phyloP scores from a whole-genome alignment of 805 yeast genomes.

The Saturnispora ahearnii region DNA sequence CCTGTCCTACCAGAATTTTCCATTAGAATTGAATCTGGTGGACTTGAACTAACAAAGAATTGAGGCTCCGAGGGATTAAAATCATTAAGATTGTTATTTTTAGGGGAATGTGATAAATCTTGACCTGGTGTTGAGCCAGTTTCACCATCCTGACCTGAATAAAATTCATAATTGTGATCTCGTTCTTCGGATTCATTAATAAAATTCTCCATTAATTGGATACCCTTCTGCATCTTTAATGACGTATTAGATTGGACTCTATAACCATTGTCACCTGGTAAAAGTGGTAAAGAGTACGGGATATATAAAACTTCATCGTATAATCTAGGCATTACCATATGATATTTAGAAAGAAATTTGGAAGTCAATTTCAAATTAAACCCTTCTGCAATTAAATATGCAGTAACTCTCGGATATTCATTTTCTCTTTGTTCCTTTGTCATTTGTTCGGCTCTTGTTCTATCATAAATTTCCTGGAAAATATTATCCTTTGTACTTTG shows the following conservation, averaged over 20 bases:
- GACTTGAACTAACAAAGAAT: constrained; percentile 50
- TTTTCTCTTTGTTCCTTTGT: constrained; percentile 50
- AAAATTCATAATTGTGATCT: constrained; percentile 88
- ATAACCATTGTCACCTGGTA: constrained; percentile 76
- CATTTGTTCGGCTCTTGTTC: constrained; percentile 45
- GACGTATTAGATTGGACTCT: constrained; percentile 64
- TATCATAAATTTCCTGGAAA: constrained; percentile 23
- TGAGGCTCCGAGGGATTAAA: constrained; percentile 93
- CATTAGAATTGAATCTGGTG: constrained; percentile 22
- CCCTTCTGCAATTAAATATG: constrained; percentile 82
- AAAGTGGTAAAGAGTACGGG: constrained; percentile 76
- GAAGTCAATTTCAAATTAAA: constrained; percentile 57
- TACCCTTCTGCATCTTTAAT: constrained; percentile 30
- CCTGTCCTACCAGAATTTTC: constrained; percentile 12
- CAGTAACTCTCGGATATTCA: constrained; percentile 78
- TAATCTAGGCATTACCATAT: constrained; percentile 75
- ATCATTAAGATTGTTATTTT: constrained; percentile 28
- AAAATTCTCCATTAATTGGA: constrained; percentile 58
- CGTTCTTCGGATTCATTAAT: constrained; percentile 76
- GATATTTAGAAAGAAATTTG: constrained; percentile 56
- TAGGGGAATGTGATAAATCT: constrained; percentile 6
- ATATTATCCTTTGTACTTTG: constrained; percentile 28
- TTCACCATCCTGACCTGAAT: constrained; percentile 60
- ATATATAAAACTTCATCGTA: constrained; percentile 93
- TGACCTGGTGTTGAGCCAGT: constrained; percentile 17